Percentiles rank a stretch among this genome's conserved stretches.
phyloP scores from a whole-genome alignment of 2,329 filamentous ascomycete species.

The Epichloe sp. region DNA sequence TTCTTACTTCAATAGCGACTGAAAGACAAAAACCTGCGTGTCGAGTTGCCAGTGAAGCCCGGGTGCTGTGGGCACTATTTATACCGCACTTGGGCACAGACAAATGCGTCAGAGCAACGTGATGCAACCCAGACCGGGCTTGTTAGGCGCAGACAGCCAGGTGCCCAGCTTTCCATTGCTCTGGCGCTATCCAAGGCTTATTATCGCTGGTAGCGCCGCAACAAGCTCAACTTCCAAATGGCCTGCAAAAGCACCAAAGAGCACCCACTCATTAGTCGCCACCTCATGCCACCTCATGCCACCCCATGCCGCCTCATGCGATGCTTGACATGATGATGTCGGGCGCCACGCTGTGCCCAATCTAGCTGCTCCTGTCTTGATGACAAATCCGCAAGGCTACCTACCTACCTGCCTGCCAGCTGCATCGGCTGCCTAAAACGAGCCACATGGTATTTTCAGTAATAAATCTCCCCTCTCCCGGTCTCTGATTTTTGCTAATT shows the following conservation, averaged over 20 bases:
- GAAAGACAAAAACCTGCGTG: neutral
- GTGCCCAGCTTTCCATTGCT: neutral
- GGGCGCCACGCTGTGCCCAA: constrained; percentile 1
- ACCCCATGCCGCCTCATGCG: neutral
- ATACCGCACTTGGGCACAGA: neutral
- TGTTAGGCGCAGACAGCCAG: neutral
- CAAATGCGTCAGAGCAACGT: neutral
- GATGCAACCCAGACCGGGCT: neutral
- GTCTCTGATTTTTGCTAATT: neutral
- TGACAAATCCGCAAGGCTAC: constrained; percentile 2
- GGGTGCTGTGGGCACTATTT: neutral
- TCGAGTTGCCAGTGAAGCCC: neutral
- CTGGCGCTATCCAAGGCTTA: neutral
- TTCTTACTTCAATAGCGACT: neutral
- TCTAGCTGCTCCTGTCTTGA: neutral
- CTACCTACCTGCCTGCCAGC: neutral
- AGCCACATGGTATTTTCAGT: neutral
- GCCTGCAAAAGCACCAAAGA: neutral
- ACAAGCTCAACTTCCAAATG: neutral
- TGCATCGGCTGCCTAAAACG: neutral
- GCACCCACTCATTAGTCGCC: neutral
- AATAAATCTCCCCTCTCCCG: no score
- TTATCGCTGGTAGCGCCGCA: neutral
- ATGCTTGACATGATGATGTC: neutral
- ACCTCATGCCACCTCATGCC: neutral